Base-by-base conservation (phyloP, 2,329 filamentous ascomycete genomes). In the Fusarium praegraminearum region DNA sequence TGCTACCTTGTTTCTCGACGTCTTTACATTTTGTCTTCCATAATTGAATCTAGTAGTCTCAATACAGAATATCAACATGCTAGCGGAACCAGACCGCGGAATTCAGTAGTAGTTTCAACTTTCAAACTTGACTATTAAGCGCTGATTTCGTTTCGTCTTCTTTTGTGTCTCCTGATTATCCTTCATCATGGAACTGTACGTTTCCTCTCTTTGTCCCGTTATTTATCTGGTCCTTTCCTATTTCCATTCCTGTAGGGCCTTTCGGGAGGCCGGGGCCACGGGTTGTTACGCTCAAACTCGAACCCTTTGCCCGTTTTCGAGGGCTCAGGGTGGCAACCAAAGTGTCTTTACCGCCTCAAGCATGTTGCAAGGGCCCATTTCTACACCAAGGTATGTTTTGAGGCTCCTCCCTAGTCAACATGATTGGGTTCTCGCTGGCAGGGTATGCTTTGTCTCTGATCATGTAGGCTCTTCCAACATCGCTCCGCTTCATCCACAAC, bases 401-500 rank as follows among this genome's bases (percentile, higher is more conserved):
- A 22, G 30, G 18, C 8, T 45, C n/a, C 16, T 54, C 46, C 22
- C 24, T 41, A 20, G 24, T 52, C 36, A 15, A 10, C 28, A 50
- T 36, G 12, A 32, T 26, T 26, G n/a, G 41, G 41, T 33, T 30
- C 35, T 50, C 33, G 33, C 26, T 36, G 44, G 16, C 18, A 51
- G 22, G 15, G 12, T 26, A 20, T 59, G 62, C 40, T 47, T 51
- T 36, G 51, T 68, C 56, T 45, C 63, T 63, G 41, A 18, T 57
- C 18, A 40, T 61, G 44, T 65, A 49, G 43, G 30, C 16, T 53
- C 32, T 46, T 28, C 51, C 44, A 46, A 36, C 32, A 33, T 36
- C 30, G 32, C 20, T n/a, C 45, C 41, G n/a, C 35, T 63, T 78
- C 77, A 83, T 44, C 80, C 75, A 43, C 76, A 77, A 68, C 83